These are phyloP conservation scores for Malus hybrid DNA, from an alignment of 331 rosid species.

Conservation along the genomic window DNA sequence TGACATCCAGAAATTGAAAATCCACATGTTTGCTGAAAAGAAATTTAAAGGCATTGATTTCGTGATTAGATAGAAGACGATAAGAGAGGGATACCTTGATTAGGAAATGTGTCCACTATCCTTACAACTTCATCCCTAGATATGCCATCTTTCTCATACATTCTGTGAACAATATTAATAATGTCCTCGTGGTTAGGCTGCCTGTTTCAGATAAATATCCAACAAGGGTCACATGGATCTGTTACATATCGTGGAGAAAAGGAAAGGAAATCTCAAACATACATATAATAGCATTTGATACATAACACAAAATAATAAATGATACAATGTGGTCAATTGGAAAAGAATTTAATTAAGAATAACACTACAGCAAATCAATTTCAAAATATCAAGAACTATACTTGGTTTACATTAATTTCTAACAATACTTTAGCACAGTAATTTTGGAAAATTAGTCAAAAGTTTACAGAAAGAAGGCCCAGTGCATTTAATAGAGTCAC, in stretches of 20 bases:
- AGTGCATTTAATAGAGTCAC: neutral
- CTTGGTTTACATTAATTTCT: neutral
- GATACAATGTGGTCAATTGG: neutral
- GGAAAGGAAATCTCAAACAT: neutral
- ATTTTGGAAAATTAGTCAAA: neutral
- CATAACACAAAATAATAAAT: neutral
- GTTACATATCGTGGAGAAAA: neutral
- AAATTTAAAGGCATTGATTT: neutral
- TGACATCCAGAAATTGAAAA: neutral
- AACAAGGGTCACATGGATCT: conserved; percentile 13
- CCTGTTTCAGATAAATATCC: conserved; percentile 57
- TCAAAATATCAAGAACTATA: neutral
- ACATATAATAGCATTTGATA: neutral
- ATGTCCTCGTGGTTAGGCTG: conserved; percentile 91
- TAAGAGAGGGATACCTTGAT: conserved; percentile 58
- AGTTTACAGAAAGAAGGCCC: neutral
- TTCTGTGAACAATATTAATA: conserved; percentile 72
- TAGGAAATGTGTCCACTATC: conserved; percentile 71
- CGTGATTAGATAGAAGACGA: neutral
- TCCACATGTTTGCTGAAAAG: neutral
- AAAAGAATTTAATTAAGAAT: neutral
- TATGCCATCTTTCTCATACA: conserved; percentile 87
- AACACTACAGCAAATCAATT: neutral
- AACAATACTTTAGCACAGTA: neutral
- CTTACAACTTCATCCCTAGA: conserved; percentile 57